Conservation (phyloP, 1,284 basidiomycete genomes). For the Bjerkandera adusta region DNA sequence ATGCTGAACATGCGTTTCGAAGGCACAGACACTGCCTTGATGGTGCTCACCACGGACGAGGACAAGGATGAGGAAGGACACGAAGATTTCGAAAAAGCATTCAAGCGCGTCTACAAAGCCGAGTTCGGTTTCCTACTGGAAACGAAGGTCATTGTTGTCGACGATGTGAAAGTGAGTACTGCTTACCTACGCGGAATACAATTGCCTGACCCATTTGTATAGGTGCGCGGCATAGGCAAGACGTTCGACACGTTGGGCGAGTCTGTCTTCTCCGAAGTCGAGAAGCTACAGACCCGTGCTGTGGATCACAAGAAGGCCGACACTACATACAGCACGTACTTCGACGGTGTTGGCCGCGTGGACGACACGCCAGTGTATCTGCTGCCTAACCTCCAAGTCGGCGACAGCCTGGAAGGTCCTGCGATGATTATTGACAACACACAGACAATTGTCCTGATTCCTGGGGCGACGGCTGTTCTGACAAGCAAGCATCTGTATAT, state of each 20-base stretch:
- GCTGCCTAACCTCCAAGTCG: conserved; percentile 63
- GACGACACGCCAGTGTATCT: conserved; percentile 79
- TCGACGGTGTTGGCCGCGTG: conserved; percentile 72
- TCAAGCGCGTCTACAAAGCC: conserved; percentile 72
- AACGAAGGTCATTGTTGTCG: conserved; percentile 77
- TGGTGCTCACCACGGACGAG: conserved; percentile 66
- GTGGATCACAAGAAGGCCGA: conserved; percentile 47
- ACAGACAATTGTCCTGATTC: conserved; percentile 85
- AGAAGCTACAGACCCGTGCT: conserved; percentile 40
- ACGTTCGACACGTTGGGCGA: conserved; percentile 84
- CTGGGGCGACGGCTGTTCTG: conserved; percentile 62
- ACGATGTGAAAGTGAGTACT: conserved; percentile 85
- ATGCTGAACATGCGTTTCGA: conserved; percentile 93
- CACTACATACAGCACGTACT: conserved; percentile 69
- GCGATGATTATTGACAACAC: conserved; percentile 92
- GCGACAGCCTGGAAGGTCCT: conserved; percentile 76
- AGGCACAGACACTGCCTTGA: conserved; percentile 89
- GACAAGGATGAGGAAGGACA: conserved; percentile 55
- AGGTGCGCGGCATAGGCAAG: conserved; percentile 83
- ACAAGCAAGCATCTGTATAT: conserved; percentile 76
- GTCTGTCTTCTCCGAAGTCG: conserved; percentile 76
- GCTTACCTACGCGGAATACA: conserved; percentile 28
- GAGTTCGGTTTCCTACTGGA: conserved; percentile 94
- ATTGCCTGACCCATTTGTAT: no score
- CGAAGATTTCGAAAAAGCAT: conserved; percentile 79